Evolutionary conservation across 768 basidiomycete species (phyloP), one percentile per base, ranked within the genome.

Genomic region (Mycena amicta): DNA sequence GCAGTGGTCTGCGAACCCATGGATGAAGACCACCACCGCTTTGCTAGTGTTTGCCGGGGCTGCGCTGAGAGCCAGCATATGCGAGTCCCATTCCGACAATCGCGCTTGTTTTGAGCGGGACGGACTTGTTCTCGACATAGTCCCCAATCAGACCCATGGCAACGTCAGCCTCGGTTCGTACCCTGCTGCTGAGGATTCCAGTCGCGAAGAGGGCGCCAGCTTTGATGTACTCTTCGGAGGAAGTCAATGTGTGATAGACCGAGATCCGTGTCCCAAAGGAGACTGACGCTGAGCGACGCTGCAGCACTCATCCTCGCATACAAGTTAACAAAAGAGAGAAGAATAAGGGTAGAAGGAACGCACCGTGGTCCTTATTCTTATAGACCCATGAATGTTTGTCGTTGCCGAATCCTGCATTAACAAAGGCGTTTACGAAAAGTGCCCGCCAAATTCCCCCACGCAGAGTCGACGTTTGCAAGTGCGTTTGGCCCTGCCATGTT

Each of bases 281-380:
- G 77, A 74, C 89, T 90, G 37, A 98, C 78, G 23, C 96, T 95
- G 54, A 98, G 80, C 55, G 92, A 95, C 3, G 96, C 96, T 26
- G 95, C 87, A 20, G 96, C 96, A 57, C 90, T 92, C 83, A 95
- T 87, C 93, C 97, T 98, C 46, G 90, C 90, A 8, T 92, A 61
- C n/a, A n/a, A n/a, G n/a, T n/a, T n/a, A n/a, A n/a, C n/a, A n/a
- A n/a, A n/a, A n/a, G 5, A 18, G 12, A 8, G 29, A 28, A 2
- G 15, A n/a, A 23, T n/a, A 3, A 54, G 0, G 39, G 3, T 20
- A 23, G 46, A 18, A 11, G 39, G 52, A 15, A 69, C 80, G 16
- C 56, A 88, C 95, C 96, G 61, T 96, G 93, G 52, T 97, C 95
- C 76, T 98, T 98, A 80, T 98, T 98, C 82, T 98, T 98, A 80